Conservation (phyloP, 1,139 yeast genomes). For the Tardiomyces depauwii region DNA sequence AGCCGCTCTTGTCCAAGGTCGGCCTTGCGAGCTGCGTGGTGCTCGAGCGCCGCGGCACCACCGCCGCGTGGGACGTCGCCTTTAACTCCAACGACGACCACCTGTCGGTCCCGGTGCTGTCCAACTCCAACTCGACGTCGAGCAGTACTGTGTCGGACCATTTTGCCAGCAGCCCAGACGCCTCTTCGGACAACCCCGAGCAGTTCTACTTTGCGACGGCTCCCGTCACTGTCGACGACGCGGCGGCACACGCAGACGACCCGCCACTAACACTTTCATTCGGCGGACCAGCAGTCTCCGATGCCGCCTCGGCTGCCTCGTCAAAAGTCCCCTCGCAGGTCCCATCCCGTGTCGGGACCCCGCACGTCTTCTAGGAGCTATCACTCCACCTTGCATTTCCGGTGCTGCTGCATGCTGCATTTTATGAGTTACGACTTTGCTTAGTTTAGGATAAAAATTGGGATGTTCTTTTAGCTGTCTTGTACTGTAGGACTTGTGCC, state of each 20-base stretch:
- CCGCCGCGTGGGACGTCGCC: not conserved
- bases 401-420: too few relatives aligned
- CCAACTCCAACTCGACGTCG: not conserved
- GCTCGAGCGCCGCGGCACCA: not conserved
- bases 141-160: not conserved
- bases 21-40: conserved; percentile 6
- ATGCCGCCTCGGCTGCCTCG: not conserved
- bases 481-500: too few relatives aligned
- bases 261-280: not conserved
- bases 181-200: not conserved
- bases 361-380: not conserved
- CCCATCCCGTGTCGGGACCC: not conserved
- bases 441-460: too few relatives aligned
- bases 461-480: too few relatives aligned
- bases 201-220: not conserved
- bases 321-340: not conserved
- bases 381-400: too few relatives aligned
- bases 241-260: not conserved
- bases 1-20: conserved; percentile 24
- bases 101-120: not conserved
- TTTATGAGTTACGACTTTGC: too few relatives aligned
- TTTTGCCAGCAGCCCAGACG: not conserved
- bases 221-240: not conserved
- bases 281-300: not conserved
- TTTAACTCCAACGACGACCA: not conserved